Percentiles rank a stretch among this genome's conserved stretches.
Evolutionary conservation across 139 green algal genomes (phyloP).

Genomic region (Chlorella vulgaris): DNA sequence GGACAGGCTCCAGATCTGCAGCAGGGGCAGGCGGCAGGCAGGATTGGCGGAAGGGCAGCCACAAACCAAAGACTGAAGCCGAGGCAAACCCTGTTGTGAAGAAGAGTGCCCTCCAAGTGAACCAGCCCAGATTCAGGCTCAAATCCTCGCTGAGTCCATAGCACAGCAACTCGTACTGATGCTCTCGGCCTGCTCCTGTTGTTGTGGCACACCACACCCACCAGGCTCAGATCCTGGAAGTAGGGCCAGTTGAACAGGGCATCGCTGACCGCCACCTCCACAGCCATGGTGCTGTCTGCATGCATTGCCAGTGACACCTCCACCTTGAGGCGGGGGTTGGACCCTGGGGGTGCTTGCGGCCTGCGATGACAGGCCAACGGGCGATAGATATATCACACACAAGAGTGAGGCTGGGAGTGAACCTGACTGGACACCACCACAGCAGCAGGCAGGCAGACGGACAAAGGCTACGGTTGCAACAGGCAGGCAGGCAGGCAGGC

Average conservation of each 20-base stretch:
- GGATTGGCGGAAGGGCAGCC: neutral
- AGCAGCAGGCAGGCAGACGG: too few species aligned
- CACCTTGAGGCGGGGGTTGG: conserved; percentile 28
- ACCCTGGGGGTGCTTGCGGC: neutral
- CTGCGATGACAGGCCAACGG: neutral
- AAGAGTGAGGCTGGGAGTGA: too few species aligned
- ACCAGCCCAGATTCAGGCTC: too few species aligned
- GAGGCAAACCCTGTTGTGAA: too few species aligned
- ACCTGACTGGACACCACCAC: neutral
- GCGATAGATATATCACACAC: too few species aligned
- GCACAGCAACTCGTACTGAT: too few species aligned
- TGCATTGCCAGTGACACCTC: conserved; percentile 56
- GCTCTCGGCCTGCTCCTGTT: too few species aligned
- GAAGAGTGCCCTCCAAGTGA: too few species aligned
- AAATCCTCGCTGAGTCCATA: too few species aligned
- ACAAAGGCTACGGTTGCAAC: too few species aligned
- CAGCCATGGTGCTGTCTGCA: conserved; percentile 63
- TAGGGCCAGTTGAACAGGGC: conserved; percentile 80
- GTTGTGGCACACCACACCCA: conserved; percentile 15
- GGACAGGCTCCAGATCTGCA: conserved; percentile 55
- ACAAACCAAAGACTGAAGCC: too few species aligned
- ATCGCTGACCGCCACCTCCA: conserved; percentile 60
- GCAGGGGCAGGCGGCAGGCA: neutral
- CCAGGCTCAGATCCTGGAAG: conserved; percentile 71
- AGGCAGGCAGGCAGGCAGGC: too few species aligned